A percentile compares a stretch with the other conserved stretches of the same genome.
phyloP scores from a whole-genome alignment of 2,329 filamentous ascomycete genomes.

The Colletotrichum salicis region DNA sequence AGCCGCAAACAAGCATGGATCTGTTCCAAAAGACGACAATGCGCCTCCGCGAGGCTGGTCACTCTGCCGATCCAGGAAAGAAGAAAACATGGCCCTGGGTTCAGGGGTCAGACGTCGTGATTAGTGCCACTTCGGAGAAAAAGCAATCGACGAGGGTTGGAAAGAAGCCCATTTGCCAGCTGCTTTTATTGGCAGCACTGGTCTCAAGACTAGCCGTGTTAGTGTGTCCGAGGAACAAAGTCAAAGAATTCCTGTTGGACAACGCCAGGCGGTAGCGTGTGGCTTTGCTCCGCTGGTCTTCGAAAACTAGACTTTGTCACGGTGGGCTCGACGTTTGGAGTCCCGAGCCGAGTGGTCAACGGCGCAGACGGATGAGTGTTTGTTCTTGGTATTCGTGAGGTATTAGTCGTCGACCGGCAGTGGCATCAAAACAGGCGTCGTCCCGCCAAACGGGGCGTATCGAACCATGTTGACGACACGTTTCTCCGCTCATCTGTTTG shows the following conservation, averaged over 20 bases:
- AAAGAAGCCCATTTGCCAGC: slow-evolving; percentile 32
- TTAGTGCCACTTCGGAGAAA: slow-evolving; percentile 20
- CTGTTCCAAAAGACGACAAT: slow-evolving; percentile 14
- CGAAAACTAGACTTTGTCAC: not conserved
- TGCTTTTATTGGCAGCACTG: slow-evolving; percentile 29
- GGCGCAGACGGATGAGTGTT: not conserved
- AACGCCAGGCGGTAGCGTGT: not conserved
- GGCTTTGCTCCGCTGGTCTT: slow-evolving; percentile 9
- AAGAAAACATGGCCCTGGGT: slow-evolving; percentile 10
- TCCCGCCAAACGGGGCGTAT: slow-evolving; percentile 1
- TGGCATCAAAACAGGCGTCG: not conserved
- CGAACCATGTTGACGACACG: slow-evolving; percentile 10
- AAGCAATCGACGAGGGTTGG: slow-evolving; percentile 27
- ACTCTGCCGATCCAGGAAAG: not conserved
- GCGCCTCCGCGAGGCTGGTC: slow-evolving; percentile 4
- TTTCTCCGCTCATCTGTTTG: not conserved
- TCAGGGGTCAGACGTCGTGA: slow-evolving; percentile 15
- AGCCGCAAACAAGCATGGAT: slow-evolving; percentile 9
- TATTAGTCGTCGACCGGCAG: not conserved
- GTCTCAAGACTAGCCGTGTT: slow-evolving; percentile 15
- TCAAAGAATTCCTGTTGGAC: slow-evolving; percentile 21
- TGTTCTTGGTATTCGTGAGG: not conserved
- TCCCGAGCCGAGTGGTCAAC: not conserved
- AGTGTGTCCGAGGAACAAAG: slow-evolving; percentile 20
- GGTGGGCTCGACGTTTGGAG: not conserved